Evolutionary conservation across 2,329 filamentous ascomycete genomes (phyloP), one percentile per base, ranked within the genome.

Genomic region (Clonostachys byssicola): DNA sequence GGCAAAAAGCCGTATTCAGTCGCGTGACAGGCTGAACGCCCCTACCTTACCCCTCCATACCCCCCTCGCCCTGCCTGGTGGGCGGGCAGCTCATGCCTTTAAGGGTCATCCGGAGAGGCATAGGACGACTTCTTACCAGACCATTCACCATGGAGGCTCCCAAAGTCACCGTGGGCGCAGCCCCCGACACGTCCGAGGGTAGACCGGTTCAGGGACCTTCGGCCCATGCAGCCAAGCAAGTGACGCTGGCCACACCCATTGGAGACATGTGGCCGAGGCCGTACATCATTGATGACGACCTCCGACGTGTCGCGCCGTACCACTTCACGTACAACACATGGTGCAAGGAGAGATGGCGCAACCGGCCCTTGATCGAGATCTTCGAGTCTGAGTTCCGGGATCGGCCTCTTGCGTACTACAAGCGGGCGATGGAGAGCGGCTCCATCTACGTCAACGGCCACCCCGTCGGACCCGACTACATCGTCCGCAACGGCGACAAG

Each of bases 301-400:
- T 99, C 51, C 85, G 92, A 44, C 85, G 90, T 53, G 86, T 96
- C 34, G 78, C 77, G 40, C 92, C 92, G 5, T 97, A 99, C 63
- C 83, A 94, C 63, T 96, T 79, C 65, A 96, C 92, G 4, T 96
- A 96, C 74, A 95, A 96, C 62, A 96, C 92, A 1, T 90, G 83
- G 70, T 94, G 89, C 74, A 99, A 97, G 69, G 80, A 96, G 70
- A 79, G 94, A 65, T 99, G 94, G 94, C 81, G 92, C 47, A 89
- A 86, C 34, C 78, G 89, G 36, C 78, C 80, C 50, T 72, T 99
- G 42, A 74, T 96, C 45, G 90, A 96, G 43, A 88, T 99, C 43
- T 99, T 96, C 67, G 78, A 85, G 41, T 85, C 86, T 61, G 94
- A 99, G 66, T 99, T 99, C 63, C 83, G 94, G 56, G 94, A 99